A percentile compares a stretch with the other conserved stretches of the same genome.
Evolutionary conservation across 208 protist species (phyloP).

Genomic region (Strigomonas culicis): DNA sequence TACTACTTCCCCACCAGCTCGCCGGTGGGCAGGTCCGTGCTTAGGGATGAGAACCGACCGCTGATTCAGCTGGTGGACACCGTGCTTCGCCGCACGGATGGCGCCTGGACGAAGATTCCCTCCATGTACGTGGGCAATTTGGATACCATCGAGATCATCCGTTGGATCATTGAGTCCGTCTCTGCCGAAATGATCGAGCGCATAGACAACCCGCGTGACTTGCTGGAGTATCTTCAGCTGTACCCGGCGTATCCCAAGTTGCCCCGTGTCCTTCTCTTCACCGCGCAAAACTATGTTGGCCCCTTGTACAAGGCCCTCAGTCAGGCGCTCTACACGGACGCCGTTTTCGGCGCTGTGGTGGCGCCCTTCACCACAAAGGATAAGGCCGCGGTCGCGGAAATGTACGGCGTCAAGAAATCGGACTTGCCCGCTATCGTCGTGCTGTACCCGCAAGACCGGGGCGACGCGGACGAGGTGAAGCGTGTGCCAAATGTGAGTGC

Average conservation of each 20-base stretch:
- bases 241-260: constrained; percentile 27
- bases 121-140: constrained; percentile 16
- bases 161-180: constrained; percentile 30
- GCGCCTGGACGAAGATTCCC: constrained; percentile 21
- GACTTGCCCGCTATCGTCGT: constrained; percentile 10
- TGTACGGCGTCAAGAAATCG: constrained; percentile 1
- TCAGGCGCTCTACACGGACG: constrained; percentile 26
- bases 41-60: too few species aligned
- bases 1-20: too few species aligned
- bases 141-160: constrained; percentile 14
- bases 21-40: too few species aligned
- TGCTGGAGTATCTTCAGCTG: constrained; percentile 22
- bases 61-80: too few species aligned
- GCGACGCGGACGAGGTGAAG: background rate
- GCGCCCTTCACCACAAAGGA: constrained; percentile 17
- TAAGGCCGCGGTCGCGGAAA: background rate
- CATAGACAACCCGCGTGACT: constrained; percentile 31
- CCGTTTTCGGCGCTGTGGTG: constrained; percentile 43
- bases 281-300: constrained; percentile 14
- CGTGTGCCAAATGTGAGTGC: too few species aligned
- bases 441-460: background rate
- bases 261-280: constrained; percentile 47
- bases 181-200: constrained; percentile 22
- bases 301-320: constrained; percentile 22
- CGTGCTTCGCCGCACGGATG: constrained; percentile 3